Base-by-base conservation (phyloP, 2,329 filamentous ascomycete genomes). In the Plenodomus lindquistii region DNA sequence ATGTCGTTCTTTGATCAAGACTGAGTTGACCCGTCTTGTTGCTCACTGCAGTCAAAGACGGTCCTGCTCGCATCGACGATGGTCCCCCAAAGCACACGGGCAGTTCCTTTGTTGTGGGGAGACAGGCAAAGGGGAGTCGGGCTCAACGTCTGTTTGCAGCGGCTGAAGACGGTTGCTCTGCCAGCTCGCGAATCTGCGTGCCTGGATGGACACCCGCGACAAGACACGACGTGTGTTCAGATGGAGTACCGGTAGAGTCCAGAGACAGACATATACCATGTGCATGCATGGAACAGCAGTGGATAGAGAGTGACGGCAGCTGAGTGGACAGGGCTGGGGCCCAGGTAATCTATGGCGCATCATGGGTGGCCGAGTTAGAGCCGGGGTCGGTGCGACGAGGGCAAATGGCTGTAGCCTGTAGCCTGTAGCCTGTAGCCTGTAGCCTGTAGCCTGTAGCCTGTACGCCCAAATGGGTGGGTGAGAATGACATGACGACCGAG, bases 121-220 rank as follows among this genome's bases (percentile, higher is more conserved):
- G 16, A 52, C 56, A 53, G 53, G 57, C 50, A 54, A 55, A 54
- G 54, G 43, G 51, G 40, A 41, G 29, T 47, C 43, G 47, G 42
- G 42, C 52, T 54, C 27, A 29, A 46, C 46, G 46, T 48, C 54
- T 48, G 57, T 62, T 59, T 57, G 59, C 57, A 44, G 59, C 55
- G 46, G 34, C 45, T 39, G 42, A 27, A 15, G 11, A 31, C 6
- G 27, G 27, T 13, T 31, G 4, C 27, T 15, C 6, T 31, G 6
- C 6, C 11, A 31, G 4, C 15, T 31, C 11, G 27, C 6, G 9
- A 31, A 31, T 31, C 11, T 7, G 27, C 27, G 11, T 31, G 9
- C 6, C 6, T 31, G 27, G 11, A 4, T 7, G 27, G 15, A 13
- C 11, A 31, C 27, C 27, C 27, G 27, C 27, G 15, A 31, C 27